Evolutionary conservation across 2,329 filamentous ascomycete species (phyloP), one percentile per base, ranked within the genome.

Genomic region (Phaeosphaeria sp.): DNA sequence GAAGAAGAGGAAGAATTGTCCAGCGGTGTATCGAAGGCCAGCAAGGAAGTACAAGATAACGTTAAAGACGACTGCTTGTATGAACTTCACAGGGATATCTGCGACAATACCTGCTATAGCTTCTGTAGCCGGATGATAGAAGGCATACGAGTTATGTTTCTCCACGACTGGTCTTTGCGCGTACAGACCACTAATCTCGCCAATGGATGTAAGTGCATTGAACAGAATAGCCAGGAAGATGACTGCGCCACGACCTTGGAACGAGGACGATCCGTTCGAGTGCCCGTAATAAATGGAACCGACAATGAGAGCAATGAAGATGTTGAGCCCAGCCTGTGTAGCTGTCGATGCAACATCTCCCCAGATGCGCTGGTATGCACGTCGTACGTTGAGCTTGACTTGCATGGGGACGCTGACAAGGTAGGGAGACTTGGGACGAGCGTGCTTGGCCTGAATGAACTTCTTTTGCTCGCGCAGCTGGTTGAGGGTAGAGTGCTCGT

Each of bases 111-210:
- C 94, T 0, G 91, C 87, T 59, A 92, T 83, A 15, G 92, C 91
- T 81, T 97, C 93, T 5, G 92, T 89, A 8, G 89, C 91, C 0
- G 93, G 92, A 71, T 96, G 93, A 67, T 97, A 96, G 39, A 97
- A 85, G 15, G 92, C 92, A 73, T 96, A 97, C 24, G 89, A 87
- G 52, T 84, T 80, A 68, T 97, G 93, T 74, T 97, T 97, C 70
- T 97, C 92, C 58, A 97, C 91, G 66, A 97, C 95, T 0, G 91
- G 90, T 21, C 93, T 89, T 84, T 97, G 92, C 1, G 90, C 85
- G 71, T 94, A 97, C 2, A 96, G 59, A 45, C 59, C 64, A 45
- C 67, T 66, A 53, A 78, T 78, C 43, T 89, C 87, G 1, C 81
- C 78, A 51, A 88, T 84, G 8, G 85, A 82, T 0, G 79, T 82